phyloP scores from a whole-genome alignment of 2,329 filamentous ascomycete species.

The Chrysoporthe cubensis region DNA sequence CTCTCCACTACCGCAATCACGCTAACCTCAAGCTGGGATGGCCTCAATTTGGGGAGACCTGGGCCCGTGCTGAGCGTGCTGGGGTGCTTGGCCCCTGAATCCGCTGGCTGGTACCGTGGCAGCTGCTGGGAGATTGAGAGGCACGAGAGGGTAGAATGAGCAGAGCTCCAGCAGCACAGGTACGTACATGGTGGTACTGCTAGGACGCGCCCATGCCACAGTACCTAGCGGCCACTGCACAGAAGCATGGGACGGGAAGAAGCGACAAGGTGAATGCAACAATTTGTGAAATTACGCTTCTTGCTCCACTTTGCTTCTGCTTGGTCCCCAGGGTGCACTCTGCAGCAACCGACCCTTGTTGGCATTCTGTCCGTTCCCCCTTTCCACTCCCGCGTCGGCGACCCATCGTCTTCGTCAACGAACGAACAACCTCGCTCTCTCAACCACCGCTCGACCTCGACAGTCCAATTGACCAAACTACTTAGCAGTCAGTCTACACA shows the following conservation, averaged over 20 bases:
- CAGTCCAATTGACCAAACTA: constrained; percentile 11
- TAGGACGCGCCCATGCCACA: too few relatives aligned
- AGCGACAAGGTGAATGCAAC: constrained; percentile 21
- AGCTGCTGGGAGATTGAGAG: constrained; percentile 4
- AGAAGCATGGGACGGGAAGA: constrained; percentile 16
- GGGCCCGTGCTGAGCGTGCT: constrained; percentile 6
- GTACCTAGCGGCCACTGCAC: background rate
- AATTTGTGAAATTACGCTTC: constrained; percentile 28
- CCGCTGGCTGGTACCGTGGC: constrained; percentile 4
- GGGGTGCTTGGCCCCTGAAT: constrained; percentile 15
- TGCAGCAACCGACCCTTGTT: constrained; percentile 27
- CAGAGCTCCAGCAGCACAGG: background rate
- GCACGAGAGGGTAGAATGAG: background rate
- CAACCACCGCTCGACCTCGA: constrained; percentile 10
- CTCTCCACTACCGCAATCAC: constrained; percentile 7
- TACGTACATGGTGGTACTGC: too few relatives aligned
- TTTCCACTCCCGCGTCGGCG: constrained; percentile 27
- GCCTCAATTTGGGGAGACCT: constrained; percentile 6
- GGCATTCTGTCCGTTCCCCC: constrained; percentile 26
- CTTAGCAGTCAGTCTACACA: constrained; percentile 16
- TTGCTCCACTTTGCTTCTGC: constrained; percentile 23
- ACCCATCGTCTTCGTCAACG: constrained; percentile 19
- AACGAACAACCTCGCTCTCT: constrained; percentile 10
- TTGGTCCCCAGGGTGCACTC: constrained; percentile 13
- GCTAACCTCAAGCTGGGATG: constrained; percentile 11